A percentile compares a stretch with the other conserved stretches of the same genome.
These are phyloP conservation scores for Chaetomiaceae sp. DNA, from an alignment of 2,329 filamentous ascomycete species.

Conservation along the genomic window DNA sequence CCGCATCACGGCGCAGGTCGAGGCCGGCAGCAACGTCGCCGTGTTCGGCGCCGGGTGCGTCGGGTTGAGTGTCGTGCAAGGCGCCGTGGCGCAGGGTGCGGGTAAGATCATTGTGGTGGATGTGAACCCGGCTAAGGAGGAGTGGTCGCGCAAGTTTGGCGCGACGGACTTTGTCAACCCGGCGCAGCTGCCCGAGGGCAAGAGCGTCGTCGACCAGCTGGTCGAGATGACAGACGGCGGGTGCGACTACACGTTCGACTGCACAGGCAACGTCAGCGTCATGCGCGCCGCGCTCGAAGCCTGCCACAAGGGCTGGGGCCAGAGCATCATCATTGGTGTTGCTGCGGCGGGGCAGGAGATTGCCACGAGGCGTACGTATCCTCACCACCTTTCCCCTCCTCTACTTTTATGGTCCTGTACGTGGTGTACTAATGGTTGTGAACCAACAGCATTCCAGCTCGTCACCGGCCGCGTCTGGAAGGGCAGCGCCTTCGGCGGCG, in stretches of 20 bases:
- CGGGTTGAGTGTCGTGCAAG: constrained; percentile 90
- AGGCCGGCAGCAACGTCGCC: constrained; percentile 82
- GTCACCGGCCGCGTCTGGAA: constrained; percentile 97
- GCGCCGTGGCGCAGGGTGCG: constrained; percentile 78
- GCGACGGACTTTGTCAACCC: constrained; percentile 98
- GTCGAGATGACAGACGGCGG: constrained; percentile 97
- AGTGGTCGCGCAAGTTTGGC: constrained; percentile 89
- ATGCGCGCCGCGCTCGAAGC: constrained; percentile 95
- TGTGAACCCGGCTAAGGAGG: constrained; percentile 84
- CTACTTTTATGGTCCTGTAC: too few species aligned
- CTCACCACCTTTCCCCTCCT: neutral
- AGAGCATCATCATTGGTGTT: constrained; percentile 97
- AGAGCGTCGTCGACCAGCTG: constrained; percentile 85
- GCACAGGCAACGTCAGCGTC: constrained; percentile 92
- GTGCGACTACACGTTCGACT: constrained; percentile 98
- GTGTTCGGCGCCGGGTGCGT: constrained; percentile 96
- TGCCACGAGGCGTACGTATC: constrained; percentile 73
- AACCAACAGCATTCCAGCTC: constrained; percentile 74
- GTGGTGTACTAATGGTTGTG: too few species aligned
- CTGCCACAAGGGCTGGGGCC: constrained; percentile 98
- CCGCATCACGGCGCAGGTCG: constrained; percentile 84
- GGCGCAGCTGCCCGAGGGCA: constrained; percentile 59
- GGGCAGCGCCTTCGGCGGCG: constrained; percentile 94
- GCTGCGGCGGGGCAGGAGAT: constrained; percentile 96
- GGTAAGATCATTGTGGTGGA: constrained; percentile 67